These are phyloP conservation scores for Epichloe scottii DNA, from an alignment of 2,329 filamentous ascomycete genomes.

Conservation along the genomic window DNA sequence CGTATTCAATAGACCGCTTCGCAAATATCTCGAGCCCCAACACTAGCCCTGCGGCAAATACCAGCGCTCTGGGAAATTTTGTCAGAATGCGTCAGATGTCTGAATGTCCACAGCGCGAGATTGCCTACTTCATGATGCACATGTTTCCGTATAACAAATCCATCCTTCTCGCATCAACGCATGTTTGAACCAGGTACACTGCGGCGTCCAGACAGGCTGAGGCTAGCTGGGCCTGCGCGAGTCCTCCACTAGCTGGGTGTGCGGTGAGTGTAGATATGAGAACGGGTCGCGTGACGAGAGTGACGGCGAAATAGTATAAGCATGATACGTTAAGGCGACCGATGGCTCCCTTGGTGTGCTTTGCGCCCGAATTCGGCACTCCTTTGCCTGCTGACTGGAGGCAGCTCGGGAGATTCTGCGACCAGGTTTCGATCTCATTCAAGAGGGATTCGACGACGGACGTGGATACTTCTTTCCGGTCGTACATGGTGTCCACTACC, in stretches of 20 bases:
- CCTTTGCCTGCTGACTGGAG: constrained; percentile 13
- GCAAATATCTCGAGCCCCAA: constrained; percentile 45
- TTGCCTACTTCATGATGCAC: constrained; percentile 43
- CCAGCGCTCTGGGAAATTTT: constrained; percentile 27
- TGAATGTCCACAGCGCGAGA: too few relatives aligned
- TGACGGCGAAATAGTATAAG: constrained; percentile 46
- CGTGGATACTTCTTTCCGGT: constrained; percentile 20
- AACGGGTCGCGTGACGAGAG: constrained; percentile 42
- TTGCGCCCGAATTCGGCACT: background rate
- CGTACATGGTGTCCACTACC: constrained; percentile 29
- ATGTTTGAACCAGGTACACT: constrained; percentile 41
- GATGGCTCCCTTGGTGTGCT: constrained; percentile 23
- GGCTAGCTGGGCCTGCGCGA: constrained; percentile 27
- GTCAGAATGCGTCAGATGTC: too few relatives aligned
- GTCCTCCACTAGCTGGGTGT: constrained; percentile 16
- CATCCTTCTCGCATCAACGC: constrained; percentile 32
- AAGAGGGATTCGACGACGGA: constrained; percentile 27
- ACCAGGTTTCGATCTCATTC: constrained; percentile 32
- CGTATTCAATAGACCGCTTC: constrained; percentile 29
- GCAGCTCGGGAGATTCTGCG: constrained; percentile 26
- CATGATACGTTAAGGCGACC: constrained; percentile 43
- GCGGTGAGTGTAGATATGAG: constrained; percentile 36
- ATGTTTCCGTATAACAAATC: constrained; percentile 38
- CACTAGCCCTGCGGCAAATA: constrained; percentile 45
- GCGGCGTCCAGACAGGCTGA: constrained; percentile 43